Evolutionary conservation across 805 yeast genomes (phyloP).

Genomic region (Saturnispora mendoncae): DNA sequence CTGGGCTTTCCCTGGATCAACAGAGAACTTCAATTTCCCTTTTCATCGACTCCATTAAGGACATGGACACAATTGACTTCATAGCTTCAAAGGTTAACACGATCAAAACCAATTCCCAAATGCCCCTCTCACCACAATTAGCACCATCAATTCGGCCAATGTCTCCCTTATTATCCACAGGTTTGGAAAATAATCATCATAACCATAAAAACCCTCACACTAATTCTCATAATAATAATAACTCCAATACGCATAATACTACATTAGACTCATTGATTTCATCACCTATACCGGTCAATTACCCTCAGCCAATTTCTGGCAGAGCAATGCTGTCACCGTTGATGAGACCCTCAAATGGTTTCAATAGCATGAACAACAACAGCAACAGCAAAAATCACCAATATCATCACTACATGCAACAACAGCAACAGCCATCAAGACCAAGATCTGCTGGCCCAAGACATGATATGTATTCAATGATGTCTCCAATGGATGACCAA

Average conservation of each 20-base stretch:
- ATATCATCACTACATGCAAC: background rate
- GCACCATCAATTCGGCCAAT: conserved; percentile 26
- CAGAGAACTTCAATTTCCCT: conserved; percentile 39
- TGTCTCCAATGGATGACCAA: conserved; percentile 1
- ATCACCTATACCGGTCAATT: background rate
- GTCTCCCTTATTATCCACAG: conserved; percentile 11
- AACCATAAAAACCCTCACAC: conserved; percentile 34
- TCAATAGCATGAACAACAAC: background rate
- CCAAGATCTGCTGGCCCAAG: conserved; percentile 41
- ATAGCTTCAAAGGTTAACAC: conserved; percentile 2
- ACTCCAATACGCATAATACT: background rate
- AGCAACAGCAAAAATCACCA: background rate
- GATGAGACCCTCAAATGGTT: background rate
- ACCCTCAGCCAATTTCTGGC: background rate
- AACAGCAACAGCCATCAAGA: conserved; percentile 19
- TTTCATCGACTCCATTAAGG: conserved; percentile 36
- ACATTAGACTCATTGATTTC: background rate
- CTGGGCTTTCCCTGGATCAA: conserved; percentile 38
- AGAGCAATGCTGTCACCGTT: background rate
- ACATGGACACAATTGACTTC: conserved; percentile 30
- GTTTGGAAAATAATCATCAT: conserved; percentile 1
- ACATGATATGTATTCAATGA: background rate
- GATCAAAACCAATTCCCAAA: background rate
- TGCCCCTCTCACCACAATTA: conserved; percentile 22
- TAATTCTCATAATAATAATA: conserved; percentile 17